These are phyloP conservation scores for Xylaria sp. DNA, from an alignment of 2,329 filamentous ascomycete species.

Conservation along the genomic window DNA sequence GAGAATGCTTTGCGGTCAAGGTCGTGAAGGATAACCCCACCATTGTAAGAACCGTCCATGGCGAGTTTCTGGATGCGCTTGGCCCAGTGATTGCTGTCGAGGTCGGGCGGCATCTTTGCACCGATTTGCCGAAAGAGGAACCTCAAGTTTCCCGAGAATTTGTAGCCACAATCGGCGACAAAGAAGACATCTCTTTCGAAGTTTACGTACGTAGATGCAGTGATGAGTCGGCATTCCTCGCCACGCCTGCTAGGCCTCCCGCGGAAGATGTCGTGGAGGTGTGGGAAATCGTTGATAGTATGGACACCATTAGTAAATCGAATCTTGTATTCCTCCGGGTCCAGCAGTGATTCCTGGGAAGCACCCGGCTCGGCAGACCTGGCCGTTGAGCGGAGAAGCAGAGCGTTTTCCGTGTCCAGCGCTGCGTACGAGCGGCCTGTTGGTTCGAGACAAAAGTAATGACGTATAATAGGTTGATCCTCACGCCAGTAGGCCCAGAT, in stretches of 20 bases:
- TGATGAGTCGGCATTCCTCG: too few species aligned
- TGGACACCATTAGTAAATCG: background rate
- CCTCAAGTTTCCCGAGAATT: background rate
- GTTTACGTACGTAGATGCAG: background rate
- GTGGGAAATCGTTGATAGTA: too few species aligned
- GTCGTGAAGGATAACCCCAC: too few species aligned
- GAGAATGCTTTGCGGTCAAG: too few species aligned
- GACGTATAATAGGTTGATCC: slow-evolving; percentile 1
- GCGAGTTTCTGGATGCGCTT: background rate
- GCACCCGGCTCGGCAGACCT: background rate
- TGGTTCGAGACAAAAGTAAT: slow-evolving; percentile 2
- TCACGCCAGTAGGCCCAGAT: slow-evolving; percentile 3
- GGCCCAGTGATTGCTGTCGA: background rate
- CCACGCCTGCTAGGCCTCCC: too few species aligned
- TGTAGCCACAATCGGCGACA: background rate
- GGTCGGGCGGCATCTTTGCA: background rate
- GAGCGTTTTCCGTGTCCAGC: too few species aligned
- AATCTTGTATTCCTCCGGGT: background rate
- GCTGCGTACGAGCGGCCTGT: background rate
- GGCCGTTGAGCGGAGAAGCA: background rate
- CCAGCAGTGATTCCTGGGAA: background rate
- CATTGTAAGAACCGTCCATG: background rate
- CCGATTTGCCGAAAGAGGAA: background rate
- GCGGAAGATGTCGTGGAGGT: too few species aligned
- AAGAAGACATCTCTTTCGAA: slow-evolving; percentile 4